Conservation (phyloP, 805 yeast species). For the Schizosaccharomyces cryophilus region DNA sequence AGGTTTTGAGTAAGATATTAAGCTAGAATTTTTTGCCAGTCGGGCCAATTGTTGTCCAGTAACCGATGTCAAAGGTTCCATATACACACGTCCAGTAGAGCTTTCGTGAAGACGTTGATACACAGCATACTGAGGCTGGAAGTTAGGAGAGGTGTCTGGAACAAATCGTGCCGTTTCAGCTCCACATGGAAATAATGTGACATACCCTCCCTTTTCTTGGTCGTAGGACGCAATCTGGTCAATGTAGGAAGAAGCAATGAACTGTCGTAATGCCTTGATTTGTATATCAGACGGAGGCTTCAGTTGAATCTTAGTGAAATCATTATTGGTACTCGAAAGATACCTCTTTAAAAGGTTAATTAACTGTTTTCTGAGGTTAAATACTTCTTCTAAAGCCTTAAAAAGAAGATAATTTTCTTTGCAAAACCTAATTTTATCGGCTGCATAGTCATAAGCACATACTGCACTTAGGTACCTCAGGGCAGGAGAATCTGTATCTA, state of each 20-base stretch:
- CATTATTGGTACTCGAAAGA: conserved; percentile 19
- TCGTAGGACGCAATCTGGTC: conserved; percentile 78
- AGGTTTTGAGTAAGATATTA: conserved; percentile 71
- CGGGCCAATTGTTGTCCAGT: conserved; percentile 53
- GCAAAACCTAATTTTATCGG: conserved; percentile 23
- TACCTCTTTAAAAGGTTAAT: conserved; percentile 47
- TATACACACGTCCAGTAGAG: conserved; percentile 18
- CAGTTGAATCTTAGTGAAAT: neutral
- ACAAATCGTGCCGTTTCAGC: conserved; percentile 24
- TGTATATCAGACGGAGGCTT: conserved; percentile 47
- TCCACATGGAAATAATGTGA: conserved; percentile 22
- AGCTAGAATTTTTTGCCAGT: conserved; percentile 37
- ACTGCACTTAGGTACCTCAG: conserved; percentile 53
- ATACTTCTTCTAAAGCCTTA: conserved; percentile 63
- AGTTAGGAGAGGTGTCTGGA: conserved; percentile 24
- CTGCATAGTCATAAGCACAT: conserved; percentile 62
- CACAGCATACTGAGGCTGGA: conserved; percentile 47
- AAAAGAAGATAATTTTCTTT: conserved; percentile 41
- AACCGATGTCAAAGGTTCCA: conserved; percentile 52
- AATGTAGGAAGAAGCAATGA: conserved; percentile 74
- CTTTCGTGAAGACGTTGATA: conserved; percentile 43
- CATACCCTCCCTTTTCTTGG: conserved; percentile 45
- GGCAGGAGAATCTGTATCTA: conserved; percentile 57
- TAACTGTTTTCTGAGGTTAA: conserved; percentile 57
- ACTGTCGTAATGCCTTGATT: conserved; percentile 61